Evolutionary conservation across 192 early-diverging fungal genomes (phyloP).

Genomic region (Coemansia guatemalensis): DNA sequence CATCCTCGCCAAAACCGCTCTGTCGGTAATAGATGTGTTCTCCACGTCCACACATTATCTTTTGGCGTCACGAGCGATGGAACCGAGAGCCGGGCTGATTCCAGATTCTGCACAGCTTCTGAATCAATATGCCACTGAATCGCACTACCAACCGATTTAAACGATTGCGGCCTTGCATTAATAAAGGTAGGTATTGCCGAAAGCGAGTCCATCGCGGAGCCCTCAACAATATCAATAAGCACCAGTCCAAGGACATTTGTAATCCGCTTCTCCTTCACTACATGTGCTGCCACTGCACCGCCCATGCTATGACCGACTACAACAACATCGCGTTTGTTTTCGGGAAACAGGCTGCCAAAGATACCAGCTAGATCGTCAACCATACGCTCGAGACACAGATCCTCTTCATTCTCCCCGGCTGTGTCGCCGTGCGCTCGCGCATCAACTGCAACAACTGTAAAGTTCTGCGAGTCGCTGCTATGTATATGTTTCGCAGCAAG

Average conservation of each 20-base stretch:
- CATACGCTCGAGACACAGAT: constrained; percentile 59
- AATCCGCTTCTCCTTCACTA: constrained; percentile 54
- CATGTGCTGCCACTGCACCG: constrained; percentile 71
- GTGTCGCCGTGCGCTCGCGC: constrained; percentile 71
- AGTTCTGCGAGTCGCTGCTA: constrained; percentile 18
- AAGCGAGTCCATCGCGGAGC: constrained; percentile 57
- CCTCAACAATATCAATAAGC: constrained; percentile 80
- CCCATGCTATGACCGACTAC: constrained; percentile 88
- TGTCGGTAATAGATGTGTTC: constrained; percentile 61
- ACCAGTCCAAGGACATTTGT: constrained; percentile 60
- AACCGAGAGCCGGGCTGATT: constrained; percentile 71
- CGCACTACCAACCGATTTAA: constrained; percentile 24
- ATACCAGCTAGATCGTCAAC: constrained; percentile 60
- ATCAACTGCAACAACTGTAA: constrained; percentile 62
- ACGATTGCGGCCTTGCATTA: constrained; percentile 30
- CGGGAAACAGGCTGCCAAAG: constrained; percentile 50
- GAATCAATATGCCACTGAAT: constrained; percentile 60
- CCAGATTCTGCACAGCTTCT: constrained; percentile 60
- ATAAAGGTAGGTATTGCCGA: constrained; percentile 42
- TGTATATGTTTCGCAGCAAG: constrained; percentile 58
- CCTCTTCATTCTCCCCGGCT: constrained; percentile 44
- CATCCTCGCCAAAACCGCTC: constrained; percentile 68
- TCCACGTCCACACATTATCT: constrained; percentile 54
- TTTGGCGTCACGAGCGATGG: constrained; percentile 58
- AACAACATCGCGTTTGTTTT: constrained; percentile 56